phyloP scores from a whole-genome alignment of 1,139 yeast species.

The Diutina sp. region DNA sequence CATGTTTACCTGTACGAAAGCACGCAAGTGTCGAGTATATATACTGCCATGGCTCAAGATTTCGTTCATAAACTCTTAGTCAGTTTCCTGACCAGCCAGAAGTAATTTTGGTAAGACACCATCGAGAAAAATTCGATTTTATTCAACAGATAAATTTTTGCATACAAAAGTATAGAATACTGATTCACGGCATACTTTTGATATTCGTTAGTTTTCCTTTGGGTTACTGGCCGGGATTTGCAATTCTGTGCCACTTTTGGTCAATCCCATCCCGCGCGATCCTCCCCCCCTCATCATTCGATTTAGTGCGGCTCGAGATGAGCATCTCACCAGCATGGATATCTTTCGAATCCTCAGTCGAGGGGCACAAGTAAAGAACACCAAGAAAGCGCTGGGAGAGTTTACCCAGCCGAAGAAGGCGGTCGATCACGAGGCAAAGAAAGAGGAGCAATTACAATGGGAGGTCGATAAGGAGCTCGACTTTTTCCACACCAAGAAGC shows the following conservation, averaged over 20 bases:
- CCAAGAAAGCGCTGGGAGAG: constrained; percentile 29
- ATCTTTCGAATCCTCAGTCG: constrained; percentile 73
- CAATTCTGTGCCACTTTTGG: neutral
- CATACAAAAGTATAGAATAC: too few relatives aligned
- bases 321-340: constrained; percentile 45
- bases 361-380: constrained; percentile 68
- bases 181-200: too few relatives aligned
- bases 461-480: constrained; percentile 53
- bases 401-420: constrained; percentile 26
- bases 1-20: too few relatives aligned
- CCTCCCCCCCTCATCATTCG: neutral
- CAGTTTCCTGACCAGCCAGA: too few relatives aligned
- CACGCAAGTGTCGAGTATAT: too few relatives aligned
- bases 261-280: neutral
- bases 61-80: too few relatives aligned
- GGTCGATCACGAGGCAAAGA: neutral
- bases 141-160: too few relatives aligned
- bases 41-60: too few relatives aligned
- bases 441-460: constrained; percentile 14
- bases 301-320: neutral
- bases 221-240: neutral
- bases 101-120: too few relatives aligned
- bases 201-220: too few relatives aligned
- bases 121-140: too few relatives aligned
- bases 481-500: constrained; percentile 52